Base-by-base conservation (phyloP, 768 basidiomycete genomes). In the Boletus barrowsii region DNA sequence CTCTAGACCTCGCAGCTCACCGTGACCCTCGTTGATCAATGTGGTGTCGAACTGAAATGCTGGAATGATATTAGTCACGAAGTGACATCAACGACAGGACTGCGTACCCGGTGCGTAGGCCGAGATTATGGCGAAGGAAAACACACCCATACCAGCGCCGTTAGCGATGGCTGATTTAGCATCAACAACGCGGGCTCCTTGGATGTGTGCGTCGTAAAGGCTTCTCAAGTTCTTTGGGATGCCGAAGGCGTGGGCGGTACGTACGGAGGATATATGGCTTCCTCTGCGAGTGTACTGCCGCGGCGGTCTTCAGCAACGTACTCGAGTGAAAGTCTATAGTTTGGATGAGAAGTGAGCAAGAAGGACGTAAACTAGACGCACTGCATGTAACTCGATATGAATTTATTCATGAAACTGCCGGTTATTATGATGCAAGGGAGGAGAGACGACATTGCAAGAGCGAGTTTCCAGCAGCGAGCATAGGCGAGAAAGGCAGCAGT, bases 31-130 rank as follows among this genome's bases (percentile, higher is more conserved):
- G 46, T 86, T 77, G 61, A 93, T 86, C 59, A 98, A 82, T 1
- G 91, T 93, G 6, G 90, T 90, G 56, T 93, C 94, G 62, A 88
- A 97, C 64, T 79, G 80, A 70, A 97, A 97, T 4, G 93, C 92
- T 86, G 37, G 51, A 51, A 51, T 35, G 42, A 2, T 47, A 24
- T 61, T 14, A 26, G 46, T 9, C 47, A 5, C 7, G 7, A 48
- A 8, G 47, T 7, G 20, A 37, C 33, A 43, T 46, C 42, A 43
- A 6, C 20, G 10, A 39, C 10, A 49, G 24, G 20, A 11, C 3
- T 18, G 62, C 80, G 35, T 57, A 84, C 83, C 77, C 15, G 91
- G 76, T 6, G 78, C 88, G 63, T 92, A 91, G 9, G 82, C 76
- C 10, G 80, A 66, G 61, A 89, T 94, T 51, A 94, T 88, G 51